Percentiles rank a stretch among this genome's conserved stretches.
phyloP scores from a whole-genome alignment of 352 stramenopile genomes.

The Pythium monospermum region DNA sequence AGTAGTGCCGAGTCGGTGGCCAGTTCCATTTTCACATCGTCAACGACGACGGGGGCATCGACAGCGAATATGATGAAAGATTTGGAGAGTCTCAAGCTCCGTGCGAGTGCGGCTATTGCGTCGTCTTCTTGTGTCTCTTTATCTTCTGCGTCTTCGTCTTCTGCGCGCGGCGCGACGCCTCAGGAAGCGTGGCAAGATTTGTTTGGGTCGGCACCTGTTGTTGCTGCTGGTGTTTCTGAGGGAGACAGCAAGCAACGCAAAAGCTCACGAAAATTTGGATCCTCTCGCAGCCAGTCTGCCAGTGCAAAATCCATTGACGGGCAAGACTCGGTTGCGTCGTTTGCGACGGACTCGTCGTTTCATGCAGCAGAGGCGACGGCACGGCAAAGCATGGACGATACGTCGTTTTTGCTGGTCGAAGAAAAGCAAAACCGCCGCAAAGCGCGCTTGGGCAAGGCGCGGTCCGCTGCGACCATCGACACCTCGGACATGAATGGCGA shows the following conservation, averaged over 20 bases:
- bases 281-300: constrained; percentile 50
- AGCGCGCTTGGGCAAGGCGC: constrained; percentile 41
- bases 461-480: constrained; percentile 59
- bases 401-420: constrained; percentile 6
- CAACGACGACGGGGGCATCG: constrained; percentile 26
- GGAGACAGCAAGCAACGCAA: constrained; percentile 53
- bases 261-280: constrained; percentile 65
- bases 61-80: constrained; percentile 14
- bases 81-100: constrained; percentile 66
- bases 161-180: constrained; percentile 7
- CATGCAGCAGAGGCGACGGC: no score
- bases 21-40: constrained; percentile 35
- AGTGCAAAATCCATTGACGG: constrained; percentile 51
- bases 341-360: background rate
- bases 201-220: constrained; percentile 32
- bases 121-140: constrained; percentile 11
- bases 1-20: constrained; percentile 31
- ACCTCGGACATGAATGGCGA: constrained; percentile 22
- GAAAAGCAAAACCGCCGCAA: constrained; percentile 6
- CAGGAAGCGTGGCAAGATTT: constrained; percentile 71
- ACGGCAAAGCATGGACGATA: constrained; percentile 21
- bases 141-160: no score
- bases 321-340: constrained; percentile 11
- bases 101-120: constrained; percentile 38
- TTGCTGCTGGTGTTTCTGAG: constrained; percentile 13